Evolutionary conservation across 164 flowering plant genomes (phyloP), one percentile per base, ranked within the genome.

Genomic region (Brasenia schreberi): DNA sequence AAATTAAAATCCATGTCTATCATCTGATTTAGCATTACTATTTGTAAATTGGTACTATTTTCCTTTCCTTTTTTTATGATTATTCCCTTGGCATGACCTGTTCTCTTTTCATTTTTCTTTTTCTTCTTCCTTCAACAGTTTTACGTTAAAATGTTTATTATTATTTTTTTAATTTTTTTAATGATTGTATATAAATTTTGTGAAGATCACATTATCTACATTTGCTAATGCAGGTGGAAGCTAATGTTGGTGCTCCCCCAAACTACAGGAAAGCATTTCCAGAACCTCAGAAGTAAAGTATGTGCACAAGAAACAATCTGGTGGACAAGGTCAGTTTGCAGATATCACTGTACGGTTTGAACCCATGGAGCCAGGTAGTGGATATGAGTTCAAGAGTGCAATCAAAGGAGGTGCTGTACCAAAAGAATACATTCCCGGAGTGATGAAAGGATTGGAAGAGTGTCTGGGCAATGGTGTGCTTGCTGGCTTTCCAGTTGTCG

Each of bases 321-420:
- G 96, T 62, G 99, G 97, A 19, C 82, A 80, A 71, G 99, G 99
- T 19, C 97, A 95, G 84, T 95, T 89, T 81, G 99, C 96, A 53
- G 96, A 95, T 49, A 77, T 95, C 64, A 85, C 94, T 0, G 81
- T 95, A 1, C 77, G 96, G 64, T 75, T 75, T 71, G 78, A 78
- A 62, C 77, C 99, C 14, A 42, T 91, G 80, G 94, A 95, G 33
- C 61, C 94, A 10, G 97, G 99, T 3, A 80, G 82, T 65, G 97
- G 99, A 5, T 95, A 89, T 68, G 94, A 92, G 76, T 95, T 95
- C 82, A 86, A 88, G 81, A 92, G 88, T 75, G 97, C 81, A 71
- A 95, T 91, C 66, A 95, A 92, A 78, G 99, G 99, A 70, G 99
- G 99, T 62, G 86, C 87, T 19, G 91, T 95, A 44, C 99, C 99